Evolutionary conservation across 1,139 yeast genomes (phyloP).

Genomic region (Diutina pseudorugosa): DNA sequence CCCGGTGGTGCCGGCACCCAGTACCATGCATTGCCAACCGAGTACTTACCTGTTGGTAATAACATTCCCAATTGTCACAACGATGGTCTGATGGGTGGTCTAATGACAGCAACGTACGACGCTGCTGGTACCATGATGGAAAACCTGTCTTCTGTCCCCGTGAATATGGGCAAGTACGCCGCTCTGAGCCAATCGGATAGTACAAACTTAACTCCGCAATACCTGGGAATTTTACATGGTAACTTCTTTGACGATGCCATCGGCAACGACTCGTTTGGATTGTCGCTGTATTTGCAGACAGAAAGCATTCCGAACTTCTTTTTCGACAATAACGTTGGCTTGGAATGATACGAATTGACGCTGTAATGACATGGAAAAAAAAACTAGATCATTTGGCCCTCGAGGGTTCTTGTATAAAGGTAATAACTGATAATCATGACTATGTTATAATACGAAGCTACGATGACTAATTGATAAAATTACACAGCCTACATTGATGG

Average conservation of each 20-base stretch:
- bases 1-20: neutral
- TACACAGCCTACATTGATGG: no score
- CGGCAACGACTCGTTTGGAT: constrained; percentile 1
- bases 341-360: neutral
- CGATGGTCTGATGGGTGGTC: neutral
- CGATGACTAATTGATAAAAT: no score
- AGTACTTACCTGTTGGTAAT: neutral
- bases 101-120: neutral
- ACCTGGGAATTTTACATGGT: neutral
- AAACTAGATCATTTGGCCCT: neutral
- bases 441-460: neutral
- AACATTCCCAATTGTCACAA: neutral
- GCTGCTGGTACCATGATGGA: neutral
- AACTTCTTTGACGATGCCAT: neutral
- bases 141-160: neutral
- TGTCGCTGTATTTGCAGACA: neutral
- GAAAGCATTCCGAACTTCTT: constrained; percentile 5
- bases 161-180: neutral
- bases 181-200: neutral
- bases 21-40: neutral
- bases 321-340: constrained; percentile 2
- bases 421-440: neutral
- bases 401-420: neutral
- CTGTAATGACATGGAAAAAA: neutral
- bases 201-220: neutral